phyloP scores from a whole-genome alignment of 139 green algal species.

The Spirogloea muscicola region DNA sequence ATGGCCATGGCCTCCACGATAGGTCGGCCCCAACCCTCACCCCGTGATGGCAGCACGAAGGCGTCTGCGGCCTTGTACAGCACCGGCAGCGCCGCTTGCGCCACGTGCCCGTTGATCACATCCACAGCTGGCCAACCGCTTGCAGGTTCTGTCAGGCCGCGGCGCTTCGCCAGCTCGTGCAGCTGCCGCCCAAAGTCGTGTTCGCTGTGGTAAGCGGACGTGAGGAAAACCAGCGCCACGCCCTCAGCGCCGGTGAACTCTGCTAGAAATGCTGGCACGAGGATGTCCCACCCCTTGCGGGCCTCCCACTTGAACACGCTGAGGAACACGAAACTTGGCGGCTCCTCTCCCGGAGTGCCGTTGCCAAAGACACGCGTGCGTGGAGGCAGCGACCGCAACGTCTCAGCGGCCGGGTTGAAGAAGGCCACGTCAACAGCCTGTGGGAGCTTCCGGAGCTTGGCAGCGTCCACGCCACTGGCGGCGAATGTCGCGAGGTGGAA shows the following conservation, averaged over 20 bases:
- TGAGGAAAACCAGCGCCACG: slow-evolving; percentile 41
- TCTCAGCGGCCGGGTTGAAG: slow-evolving; percentile 10
- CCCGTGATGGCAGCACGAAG: slow-evolving; percentile 72
- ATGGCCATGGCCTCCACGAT: slow-evolving; percentile 67
- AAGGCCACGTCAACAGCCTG: slow-evolving; percentile 41
- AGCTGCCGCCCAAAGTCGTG: slow-evolving; percentile 32
- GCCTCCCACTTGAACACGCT: slow-evolving; percentile 74
- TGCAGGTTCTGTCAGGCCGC: slow-evolving; percentile 1
- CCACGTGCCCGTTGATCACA: slow-evolving; percentile 23
- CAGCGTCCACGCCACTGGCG: slow-evolving; percentile 27
- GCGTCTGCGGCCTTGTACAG: slow-evolving; percentile 60
- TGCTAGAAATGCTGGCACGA: slow-evolving; percentile 55
- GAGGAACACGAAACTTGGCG: slow-evolving; percentile 53
- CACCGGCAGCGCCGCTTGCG: slow-evolving; percentile 37
- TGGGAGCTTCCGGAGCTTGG: slow-evolving; percentile 21
- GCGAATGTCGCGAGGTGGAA: slow-evolving; percentile 55
- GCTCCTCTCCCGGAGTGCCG: neutral
- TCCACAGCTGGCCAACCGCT: slow-evolving; percentile 21
- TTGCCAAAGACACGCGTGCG: neutral
- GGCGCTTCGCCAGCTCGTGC: neutral
- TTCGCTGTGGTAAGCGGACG: slow-evolving; percentile 39
- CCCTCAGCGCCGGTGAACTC: slow-evolving; percentile 53
- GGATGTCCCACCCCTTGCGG: slow-evolving; percentile 63
- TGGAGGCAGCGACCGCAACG: neutral
- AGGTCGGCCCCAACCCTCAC: slow-evolving; percentile 59